Percentiles rank a stretch among this genome's conserved stretches.
Conservation (phyloP, 1,284 basidiomycete species). For the Cutaneotrichosporon mucoides region DNA sequence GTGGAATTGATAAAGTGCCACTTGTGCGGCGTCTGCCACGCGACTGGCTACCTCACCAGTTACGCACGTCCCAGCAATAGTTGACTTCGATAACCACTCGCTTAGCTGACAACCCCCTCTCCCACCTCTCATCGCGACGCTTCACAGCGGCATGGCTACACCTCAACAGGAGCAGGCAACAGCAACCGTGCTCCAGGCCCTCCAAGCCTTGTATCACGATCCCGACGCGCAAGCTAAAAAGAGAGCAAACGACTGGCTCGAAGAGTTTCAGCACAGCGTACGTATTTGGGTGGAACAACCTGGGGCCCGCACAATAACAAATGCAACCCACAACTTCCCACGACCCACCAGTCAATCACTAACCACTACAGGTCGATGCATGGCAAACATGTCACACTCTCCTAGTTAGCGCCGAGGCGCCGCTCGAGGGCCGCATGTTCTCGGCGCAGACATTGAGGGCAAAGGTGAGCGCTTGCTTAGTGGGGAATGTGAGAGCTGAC, state of each 20-base stretch:
- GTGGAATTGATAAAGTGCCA: too few species aligned
- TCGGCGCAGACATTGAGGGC: conserved; percentile 94
- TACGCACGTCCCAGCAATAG: too few species aligned
- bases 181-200: conserved; percentile 47
- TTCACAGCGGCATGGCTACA: conserved; percentile 17
- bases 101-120: background rate
- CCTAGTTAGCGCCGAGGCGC: conserved; percentile 72
- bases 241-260: conserved; percentile 83
- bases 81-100: background rate
- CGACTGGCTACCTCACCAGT: too few species aligned
- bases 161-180: conserved; percentile 26
- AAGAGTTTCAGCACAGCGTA: conserved; percentile 96
- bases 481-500: background rate
- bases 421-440: conserved; percentile 80
- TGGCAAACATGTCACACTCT: conserved; percentile 94
- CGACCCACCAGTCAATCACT: background rate
- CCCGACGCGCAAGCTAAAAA: conserved; percentile 80
- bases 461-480: conserved; percentile 61
- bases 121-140: background rate
- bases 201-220: conserved; percentile 55
- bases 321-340: background rate
- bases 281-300: conserved; percentile 48
- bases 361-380: conserved; percentile 69
- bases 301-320: background rate
- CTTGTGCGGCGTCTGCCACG: too few species aligned